Base-by-base conservation (phyloP, 2,329 filamentous ascomycete species). In the Diaporthe sp. region DNA sequence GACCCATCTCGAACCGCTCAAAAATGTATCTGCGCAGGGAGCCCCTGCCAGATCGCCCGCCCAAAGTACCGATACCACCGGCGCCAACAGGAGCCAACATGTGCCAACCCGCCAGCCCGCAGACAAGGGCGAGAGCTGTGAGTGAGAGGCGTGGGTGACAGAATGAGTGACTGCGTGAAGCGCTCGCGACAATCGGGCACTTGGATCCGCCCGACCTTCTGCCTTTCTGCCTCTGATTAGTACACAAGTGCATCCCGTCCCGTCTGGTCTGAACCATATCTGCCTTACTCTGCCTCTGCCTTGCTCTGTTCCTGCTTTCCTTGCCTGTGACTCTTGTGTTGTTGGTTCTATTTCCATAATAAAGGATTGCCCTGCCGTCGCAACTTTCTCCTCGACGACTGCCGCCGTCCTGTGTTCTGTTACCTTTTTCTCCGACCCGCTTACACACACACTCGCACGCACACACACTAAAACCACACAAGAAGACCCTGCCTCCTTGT, bases 111-210 rank as follows among this genome's bases (percentile, higher is more conserved):
- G 58, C 58, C 58, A 42, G 15, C n/a, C n/a, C 25, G 38, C 38
- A 61, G 17, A 52, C n/a, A 25, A 58, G 33, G 19, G 52, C 1
- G 42, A 28, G n/a, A 28, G n/a, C 9, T 30, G 50, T 30, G 35
- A 17, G 58, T 10, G 45, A 25, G 47, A n/a, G 30, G n/a, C 10
- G 38, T 15, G 19, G 25, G 42, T 25, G 42, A 52, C n/a, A n/a
- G n/a, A n/a, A n/a, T n/a, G n/a, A n/a, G n/a, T n/a, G n/a, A n/a
- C n/a, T n/a, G n/a, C n/a, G 55, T 61, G 69, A 72, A n/a, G 70
- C 45, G 57, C 68, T 76, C 74, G 74, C 74, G 74, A 76, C 72
- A 69, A 72, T 76, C 74, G 74, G 74, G 57, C 40, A 67, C 45
- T 74, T 72, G 60, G 60, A n/a, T 74, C 61, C 54, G 72, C 71